phyloP scores from a whole-genome alignment of 345 rosid species.

The Lepidium sativum region DNA sequence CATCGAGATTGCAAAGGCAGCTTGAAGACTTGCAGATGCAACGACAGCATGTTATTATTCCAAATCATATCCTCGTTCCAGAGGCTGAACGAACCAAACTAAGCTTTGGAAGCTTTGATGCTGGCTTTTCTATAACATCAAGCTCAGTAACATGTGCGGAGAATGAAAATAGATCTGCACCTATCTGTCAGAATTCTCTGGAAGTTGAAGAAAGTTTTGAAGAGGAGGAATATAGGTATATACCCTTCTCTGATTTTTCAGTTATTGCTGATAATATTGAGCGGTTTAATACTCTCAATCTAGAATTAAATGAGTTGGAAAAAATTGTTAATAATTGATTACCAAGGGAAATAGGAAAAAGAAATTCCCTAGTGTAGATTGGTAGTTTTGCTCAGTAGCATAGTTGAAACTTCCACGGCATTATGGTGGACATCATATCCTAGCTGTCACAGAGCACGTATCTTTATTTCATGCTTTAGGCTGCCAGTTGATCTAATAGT shows the following conservation, averaged over 20 bases:
- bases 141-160: conserved; percentile 34
- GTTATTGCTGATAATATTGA: neutral
- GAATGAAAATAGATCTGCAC: conserved; percentile 59
- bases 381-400: neutral
- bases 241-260: neutral
- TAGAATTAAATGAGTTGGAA: neutral
- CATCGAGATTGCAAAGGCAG: conserved; percentile 60
- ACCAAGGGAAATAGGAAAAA: neutral
- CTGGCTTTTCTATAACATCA: conserved; percentile 51
- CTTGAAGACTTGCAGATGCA: conserved; percentile 67
- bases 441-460: neutral
- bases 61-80: conserved; percentile 85
- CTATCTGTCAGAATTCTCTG: conserved; percentile 55
- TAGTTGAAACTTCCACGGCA: neutral
- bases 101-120: conserved; percentile 95
- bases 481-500: neutral
- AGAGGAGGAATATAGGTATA: conserved; percentile 50
- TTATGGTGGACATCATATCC: neutral
- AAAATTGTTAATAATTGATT: neutral
- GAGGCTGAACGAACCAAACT: conserved; percentile 81
- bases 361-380: neutral
- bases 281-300: neutral
- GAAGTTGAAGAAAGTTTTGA: conserved; percentile 47
- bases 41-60: conserved; percentile 88
- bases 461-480: neutral